Evolutionary conservation across 2,329 filamentous ascomycete species (phyloP).

Genomic region (Hypoxylon sp.): DNA sequence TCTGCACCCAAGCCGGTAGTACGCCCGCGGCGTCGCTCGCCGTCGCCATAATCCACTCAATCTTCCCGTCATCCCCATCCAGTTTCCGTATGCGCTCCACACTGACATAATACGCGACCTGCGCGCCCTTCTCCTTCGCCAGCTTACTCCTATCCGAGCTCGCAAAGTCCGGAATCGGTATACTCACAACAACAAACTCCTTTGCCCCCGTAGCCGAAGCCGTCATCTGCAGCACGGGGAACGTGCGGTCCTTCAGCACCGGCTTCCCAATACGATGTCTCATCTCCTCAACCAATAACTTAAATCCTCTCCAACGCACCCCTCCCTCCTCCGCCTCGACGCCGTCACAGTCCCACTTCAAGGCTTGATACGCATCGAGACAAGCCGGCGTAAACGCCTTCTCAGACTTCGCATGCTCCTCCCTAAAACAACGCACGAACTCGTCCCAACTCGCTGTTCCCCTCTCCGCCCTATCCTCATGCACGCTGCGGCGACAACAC

Average conservation of each 20-base stretch:
- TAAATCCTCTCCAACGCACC: constrained; percentile 63
- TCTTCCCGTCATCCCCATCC: constrained; percentile 53
- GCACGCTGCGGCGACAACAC: constrained; percentile 74
- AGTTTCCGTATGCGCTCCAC: constrained; percentile 72
- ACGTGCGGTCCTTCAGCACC: constrained; percentile 74
- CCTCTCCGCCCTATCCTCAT: constrained; percentile 64
- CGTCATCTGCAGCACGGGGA: constrained; percentile 76
- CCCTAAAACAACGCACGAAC: constrained; percentile 72
- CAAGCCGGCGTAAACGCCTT: constrained; percentile 70
- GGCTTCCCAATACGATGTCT: constrained; percentile 71
- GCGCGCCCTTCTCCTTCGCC: constrained; percentile 62
- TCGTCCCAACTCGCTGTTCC: constrained; percentile 75
- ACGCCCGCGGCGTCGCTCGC: constrained; percentile 78
- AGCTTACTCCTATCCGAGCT: constrained; percentile 52
- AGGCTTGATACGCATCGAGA: constrained; percentile 62
- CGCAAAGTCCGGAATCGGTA: constrained; percentile 65
- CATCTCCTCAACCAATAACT: constrained; percentile 73
- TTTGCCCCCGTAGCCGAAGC: constrained; percentile 54
- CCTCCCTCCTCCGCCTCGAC: constrained; percentile 58
- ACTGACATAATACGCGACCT: constrained; percentile 74
- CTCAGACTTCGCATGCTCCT: constrained; percentile 70
- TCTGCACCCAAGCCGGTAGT: constrained; percentile 77
- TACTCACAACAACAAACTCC: constrained; percentile 71
- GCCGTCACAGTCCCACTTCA: constrained; percentile 63
- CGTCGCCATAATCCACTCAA: constrained; percentile 86